A percentile compares a stretch with the other conserved stretches of the same genome.
phyloP scores from a whole-genome alignment of 1,139 yeast genomes.

The Hyphopichia khmerensis region DNA sequence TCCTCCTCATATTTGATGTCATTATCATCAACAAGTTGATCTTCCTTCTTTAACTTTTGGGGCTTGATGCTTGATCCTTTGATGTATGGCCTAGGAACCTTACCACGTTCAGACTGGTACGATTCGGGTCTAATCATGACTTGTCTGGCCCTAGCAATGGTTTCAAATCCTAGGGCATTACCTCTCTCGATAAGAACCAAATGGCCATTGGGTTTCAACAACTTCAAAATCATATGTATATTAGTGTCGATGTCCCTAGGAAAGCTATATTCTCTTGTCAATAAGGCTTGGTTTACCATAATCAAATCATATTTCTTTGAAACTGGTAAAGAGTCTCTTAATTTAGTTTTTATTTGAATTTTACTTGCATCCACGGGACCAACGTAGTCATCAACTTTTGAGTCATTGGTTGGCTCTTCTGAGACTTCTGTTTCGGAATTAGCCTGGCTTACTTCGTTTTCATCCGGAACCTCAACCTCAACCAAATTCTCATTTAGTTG shows the following conservation, averaged over 20 bases:
- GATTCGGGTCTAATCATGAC: slow-evolving; percentile 82
- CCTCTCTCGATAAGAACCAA: slow-evolving; percentile 84
- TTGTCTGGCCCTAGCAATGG: slow-evolving; percentile 87
- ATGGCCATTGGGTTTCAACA: slow-evolving; percentile 76
- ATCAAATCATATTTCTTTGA: slow-evolving; percentile 69
- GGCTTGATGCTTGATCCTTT: slow-evolving; percentile 50
- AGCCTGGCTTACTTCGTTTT: background rate
- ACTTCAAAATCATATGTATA: slow-evolving; percentile 56
- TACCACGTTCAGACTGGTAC: slow-evolving; percentile 52
- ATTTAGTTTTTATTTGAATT: slow-evolving; percentile 51
- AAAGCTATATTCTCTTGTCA: slow-evolving; percentile 58
- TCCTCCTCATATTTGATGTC: slow-evolving; percentile 33
- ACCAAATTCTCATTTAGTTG: slow-evolving; percentile 54
- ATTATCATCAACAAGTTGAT: slow-evolving; percentile 35
- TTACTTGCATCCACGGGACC: slow-evolving; percentile 63
- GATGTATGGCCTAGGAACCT: slow-evolving; percentile 71
- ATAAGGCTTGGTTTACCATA: slow-evolving; percentile 78
- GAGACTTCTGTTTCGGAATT: too few species aligned
- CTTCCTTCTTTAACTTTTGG: slow-evolving; percentile 35
- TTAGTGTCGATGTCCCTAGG: slow-evolving; percentile 74
- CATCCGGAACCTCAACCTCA: slow-evolving; percentile 12
- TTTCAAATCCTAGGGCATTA: slow-evolving; percentile 84
- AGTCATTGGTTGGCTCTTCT: too few species aligned
- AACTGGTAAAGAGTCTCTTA: slow-evolving; percentile 50
- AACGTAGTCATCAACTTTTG: slow-evolving; percentile 26